Conservation (phyloP, 106 monocot genomes). For the Iris macrosiphon region DNA sequence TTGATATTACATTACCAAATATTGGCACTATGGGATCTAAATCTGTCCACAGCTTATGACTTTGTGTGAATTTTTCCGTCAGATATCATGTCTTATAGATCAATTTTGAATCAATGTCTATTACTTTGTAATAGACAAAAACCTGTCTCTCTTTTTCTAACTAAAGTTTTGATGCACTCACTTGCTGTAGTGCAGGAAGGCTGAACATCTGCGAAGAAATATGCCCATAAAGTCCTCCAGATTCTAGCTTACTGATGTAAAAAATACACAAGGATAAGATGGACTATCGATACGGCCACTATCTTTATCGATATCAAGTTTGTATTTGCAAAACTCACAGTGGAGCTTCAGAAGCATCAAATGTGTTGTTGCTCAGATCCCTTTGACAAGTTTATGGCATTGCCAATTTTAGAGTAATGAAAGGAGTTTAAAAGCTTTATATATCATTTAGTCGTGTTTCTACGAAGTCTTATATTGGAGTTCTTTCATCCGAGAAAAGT, state of each 20-base stretch:
- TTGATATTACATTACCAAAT: too few species aligned
- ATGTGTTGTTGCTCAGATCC: conserved; percentile 90
- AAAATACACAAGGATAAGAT: conserved; percentile 7
- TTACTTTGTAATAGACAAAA: too few species aligned
- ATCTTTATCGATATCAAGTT: neutral
- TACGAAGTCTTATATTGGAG: conserved; percentile 52
- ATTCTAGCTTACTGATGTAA: conserved; percentile 47
- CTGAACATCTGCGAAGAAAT: conserved; percentile 49
- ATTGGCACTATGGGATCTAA: too few species aligned
- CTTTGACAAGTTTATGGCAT: conserved; percentile 15
- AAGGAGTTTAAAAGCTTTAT: neutral
- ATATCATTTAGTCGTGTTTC: neutral
- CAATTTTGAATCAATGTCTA: too few species aligned
- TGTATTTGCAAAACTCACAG: conserved; percentile 42
- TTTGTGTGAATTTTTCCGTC: too few species aligned
- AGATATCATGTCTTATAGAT: too few species aligned
- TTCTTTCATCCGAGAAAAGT: conserved; percentile 40
- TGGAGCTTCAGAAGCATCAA: conserved; percentile 46
- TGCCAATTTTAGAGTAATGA: neutral
- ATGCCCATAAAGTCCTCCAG: conserved; percentile 38
- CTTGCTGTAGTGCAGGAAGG: conserved; percentile 43
- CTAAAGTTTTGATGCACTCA: conserved; percentile 27
- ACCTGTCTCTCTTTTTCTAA: too few species aligned
- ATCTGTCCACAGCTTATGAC: too few species aligned
- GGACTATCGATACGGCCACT: neutral